Percentiles rank a stretch among this genome's conserved stretches.
Conservation (phyloP, 1,284 basidiomycete species). For the Fomitopsis schrenkii region DNA sequence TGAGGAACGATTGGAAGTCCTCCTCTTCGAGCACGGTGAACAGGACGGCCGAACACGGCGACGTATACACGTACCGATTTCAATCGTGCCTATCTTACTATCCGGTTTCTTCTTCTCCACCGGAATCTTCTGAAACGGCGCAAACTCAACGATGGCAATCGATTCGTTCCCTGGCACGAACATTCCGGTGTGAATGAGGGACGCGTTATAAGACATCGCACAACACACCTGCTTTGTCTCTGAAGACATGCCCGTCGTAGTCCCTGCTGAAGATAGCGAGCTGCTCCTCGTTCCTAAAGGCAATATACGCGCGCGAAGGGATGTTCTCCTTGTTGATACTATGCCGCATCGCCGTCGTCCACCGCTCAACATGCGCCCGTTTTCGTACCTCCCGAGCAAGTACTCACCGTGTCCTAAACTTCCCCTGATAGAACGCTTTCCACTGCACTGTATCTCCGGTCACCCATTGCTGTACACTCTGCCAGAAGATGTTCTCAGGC, state of each 20-base stretch:
- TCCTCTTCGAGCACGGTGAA: slow-evolving; percentile 25
- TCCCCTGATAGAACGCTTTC: slow-evolving; percentile 68
- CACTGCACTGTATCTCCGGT: slow-evolving; percentile 67
- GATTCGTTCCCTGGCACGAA: slow-evolving; percentile 72
- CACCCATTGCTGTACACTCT: slow-evolving; percentile 83
- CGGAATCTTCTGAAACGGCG: slow-evolving; percentile 87
- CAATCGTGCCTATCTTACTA: slow-evolving; percentile 68
- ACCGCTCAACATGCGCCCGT: background rate
- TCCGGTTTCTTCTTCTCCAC: slow-evolving; percentile 72
- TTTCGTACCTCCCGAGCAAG: background rate
- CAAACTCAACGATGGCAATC: slow-evolving; percentile 89
- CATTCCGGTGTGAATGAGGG: background rate
- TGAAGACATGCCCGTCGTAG: slow-evolving; percentile 91
- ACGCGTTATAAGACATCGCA: slow-evolving; percentile 15
- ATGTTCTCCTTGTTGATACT: slow-evolving; percentile 80
- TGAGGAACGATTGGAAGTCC: slow-evolving; percentile 70
- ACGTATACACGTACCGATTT: slow-evolving; percentile 49
- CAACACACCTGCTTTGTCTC: slow-evolving; percentile 79
- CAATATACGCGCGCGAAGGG: slow-evolving; percentile 88
- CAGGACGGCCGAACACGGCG: background rate
- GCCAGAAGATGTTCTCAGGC: slow-evolving; percentile 92
- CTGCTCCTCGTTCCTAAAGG: slow-evolving; percentile 74
- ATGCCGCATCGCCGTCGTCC: background rate
- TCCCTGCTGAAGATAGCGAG: slow-evolving; percentile 77
- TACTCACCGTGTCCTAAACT: slow-evolving; percentile 67